Evolutionary conservation across 768 basidiomycete species (phyloP).

Genomic region (Trametes punicea): DNA sequence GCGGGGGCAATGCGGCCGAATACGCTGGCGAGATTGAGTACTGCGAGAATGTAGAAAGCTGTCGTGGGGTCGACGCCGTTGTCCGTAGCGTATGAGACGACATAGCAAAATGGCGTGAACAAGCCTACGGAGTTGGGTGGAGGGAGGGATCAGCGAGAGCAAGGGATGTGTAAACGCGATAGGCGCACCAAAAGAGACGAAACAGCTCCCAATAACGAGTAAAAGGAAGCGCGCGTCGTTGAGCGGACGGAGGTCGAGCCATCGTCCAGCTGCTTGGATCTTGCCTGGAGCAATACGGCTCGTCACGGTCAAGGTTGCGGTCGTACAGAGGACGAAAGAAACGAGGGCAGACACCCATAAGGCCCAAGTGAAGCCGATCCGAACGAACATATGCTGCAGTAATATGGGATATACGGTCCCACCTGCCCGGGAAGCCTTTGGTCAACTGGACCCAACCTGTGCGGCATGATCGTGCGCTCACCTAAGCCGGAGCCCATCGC

Average conservation of each 20-base stretch:
- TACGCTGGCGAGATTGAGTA: constrained; percentile 65
- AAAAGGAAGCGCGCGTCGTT: constrained; percentile 42
- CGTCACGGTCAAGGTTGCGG: constrained; percentile 47
- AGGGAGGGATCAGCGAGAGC: neutral
- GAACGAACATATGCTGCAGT: constrained; percentile 53
- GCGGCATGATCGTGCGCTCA: constrained; percentile 27
- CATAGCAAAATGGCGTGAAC: constrained; percentile 70
- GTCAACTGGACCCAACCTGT: constrained; percentile 23
- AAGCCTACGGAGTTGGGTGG: constrained; percentile 42
- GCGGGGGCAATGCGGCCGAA: constrained; percentile 64
- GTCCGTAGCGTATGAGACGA: constrained; percentile 54
- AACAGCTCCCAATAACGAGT: constrained; percentile 51
- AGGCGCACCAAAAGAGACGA: constrained; percentile 59
- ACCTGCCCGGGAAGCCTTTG: constrained; percentile 36
- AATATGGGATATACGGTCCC: constrained; percentile 68
- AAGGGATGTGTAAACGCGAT: no score
- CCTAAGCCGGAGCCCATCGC: constrained; percentile 65
- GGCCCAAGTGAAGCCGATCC: constrained; percentile 59
- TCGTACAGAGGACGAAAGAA: constrained; percentile 44
- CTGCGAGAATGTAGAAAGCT: constrained; percentile 55
- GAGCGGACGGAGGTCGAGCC: constrained; percentile 31
- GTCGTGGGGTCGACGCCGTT: constrained; percentile 34
- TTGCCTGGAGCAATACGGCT: constrained; percentile 28
- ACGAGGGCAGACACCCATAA: constrained; percentile 55
- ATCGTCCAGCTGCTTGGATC: constrained; percentile 20